phyloP scores from a whole-genome alignment of 139 green algal genomes.

The Yamagishiella unicocca region DNA sequence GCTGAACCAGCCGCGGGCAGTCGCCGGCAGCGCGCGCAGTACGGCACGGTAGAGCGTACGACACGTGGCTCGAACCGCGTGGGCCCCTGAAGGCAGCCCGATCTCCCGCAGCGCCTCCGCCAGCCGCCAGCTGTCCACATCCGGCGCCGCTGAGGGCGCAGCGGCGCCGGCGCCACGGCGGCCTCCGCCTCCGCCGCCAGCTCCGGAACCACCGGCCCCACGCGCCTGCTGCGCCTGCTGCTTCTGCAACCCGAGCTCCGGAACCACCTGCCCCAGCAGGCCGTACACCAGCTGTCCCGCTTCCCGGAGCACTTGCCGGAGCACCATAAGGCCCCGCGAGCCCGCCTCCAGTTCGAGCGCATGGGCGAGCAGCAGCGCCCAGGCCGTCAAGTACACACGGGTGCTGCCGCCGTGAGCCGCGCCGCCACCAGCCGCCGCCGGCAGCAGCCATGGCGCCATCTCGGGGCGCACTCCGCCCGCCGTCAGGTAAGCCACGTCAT shows the following conservation, averaged over 20 bases:
- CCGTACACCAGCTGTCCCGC: constrained; percentile 19
- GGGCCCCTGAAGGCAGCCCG: constrained; percentile 16
- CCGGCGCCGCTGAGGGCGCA: background rate
- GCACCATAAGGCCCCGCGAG: background rate
- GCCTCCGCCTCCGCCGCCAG: background rate
- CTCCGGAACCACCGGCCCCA: background rate
- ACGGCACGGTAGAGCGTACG: constrained; percentile 72
- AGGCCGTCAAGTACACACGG: constrained; percentile 54
- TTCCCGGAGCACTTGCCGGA: constrained; percentile 26
- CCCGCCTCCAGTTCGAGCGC: constrained; percentile 28
- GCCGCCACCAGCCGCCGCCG: background rate
- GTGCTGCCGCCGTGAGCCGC: background rate
- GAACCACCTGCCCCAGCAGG: constrained; percentile 34
- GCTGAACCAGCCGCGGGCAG: constrained; percentile 84
- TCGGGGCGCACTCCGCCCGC: constrained; percentile 54
- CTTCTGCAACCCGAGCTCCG: constrained; percentile 28
- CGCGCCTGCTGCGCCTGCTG: constrained; percentile 22
- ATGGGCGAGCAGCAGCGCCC: constrained; percentile 69
- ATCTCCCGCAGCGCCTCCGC: constrained; percentile 24
- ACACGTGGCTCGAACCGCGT: background rate
- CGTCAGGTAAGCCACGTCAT: constrained; percentile 50
- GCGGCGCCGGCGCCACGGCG: background rate
- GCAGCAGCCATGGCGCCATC: constrained; percentile 55
- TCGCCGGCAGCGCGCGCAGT: constrained; percentile 83
- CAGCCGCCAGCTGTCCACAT: constrained; percentile 46